These are phyloP conservation scores for Coffea canephora DNA, from an alignment of 257 asterid genomes.

Conservation along the genomic window DNA sequence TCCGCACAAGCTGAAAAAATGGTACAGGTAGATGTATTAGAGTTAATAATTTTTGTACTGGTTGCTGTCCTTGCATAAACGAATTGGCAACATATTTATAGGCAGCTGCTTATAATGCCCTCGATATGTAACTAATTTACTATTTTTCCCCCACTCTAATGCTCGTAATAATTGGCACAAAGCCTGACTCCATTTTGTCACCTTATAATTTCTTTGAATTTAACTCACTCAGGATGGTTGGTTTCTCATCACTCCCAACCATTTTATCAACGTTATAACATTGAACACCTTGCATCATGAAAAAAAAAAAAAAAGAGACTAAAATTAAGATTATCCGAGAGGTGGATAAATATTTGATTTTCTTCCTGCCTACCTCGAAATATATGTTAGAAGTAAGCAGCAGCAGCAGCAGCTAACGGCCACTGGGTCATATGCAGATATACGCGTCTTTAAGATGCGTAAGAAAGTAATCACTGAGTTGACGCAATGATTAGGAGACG, in stretches of 20 bases:
- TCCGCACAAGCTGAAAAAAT: no score
- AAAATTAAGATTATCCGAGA: background rate
- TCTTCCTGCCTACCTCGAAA: background rate
- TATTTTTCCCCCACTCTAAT: no score
- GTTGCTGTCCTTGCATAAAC: no score
- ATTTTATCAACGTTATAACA: background rate
- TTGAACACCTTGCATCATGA: background rate
- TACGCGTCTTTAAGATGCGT: background rate
- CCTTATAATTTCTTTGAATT: no score
- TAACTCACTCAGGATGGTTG: background rate
- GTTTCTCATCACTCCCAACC: background rate
- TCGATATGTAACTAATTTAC: no score
- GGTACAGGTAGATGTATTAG: no score
- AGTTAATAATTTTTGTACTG: no score
- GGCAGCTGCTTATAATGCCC: no score
- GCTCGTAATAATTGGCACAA: background rate
- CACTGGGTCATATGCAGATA: background rate
- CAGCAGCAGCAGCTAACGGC: background rate
- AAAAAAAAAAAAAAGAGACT: background rate
- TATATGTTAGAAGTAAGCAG: background rate
- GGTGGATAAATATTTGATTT: background rate
- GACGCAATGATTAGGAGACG: no score
- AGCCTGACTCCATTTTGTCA: background rate
- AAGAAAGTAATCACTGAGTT: background rate
- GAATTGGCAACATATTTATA: no score